Evolutionary conservation across 2,329 filamentous ascomycete genomes (phyloP), one percentile per base, ranked within the genome.

Genomic region (Xylogone sp.): DNA sequence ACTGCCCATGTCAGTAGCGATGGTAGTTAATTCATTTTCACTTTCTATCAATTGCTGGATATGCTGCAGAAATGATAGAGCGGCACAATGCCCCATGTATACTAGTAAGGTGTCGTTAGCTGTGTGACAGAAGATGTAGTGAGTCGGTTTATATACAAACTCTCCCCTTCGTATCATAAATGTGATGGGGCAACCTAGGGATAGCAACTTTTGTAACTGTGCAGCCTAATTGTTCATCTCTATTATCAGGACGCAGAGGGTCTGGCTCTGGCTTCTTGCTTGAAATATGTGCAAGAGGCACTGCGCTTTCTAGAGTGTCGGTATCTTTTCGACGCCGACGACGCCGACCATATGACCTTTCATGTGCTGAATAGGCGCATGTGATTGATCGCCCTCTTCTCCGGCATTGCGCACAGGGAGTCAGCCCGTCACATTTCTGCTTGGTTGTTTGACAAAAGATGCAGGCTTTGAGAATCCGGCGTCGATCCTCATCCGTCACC

Each of bases 351-450:
- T 7, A 39, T 39, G 34, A 39, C n/a, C 34, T 39, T 16, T 39
- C 12, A 16, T 39, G 34, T 13, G 48, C n/a, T n/a, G 48, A 34
- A n/a, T 39, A 20, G 20, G 21, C 44, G 31, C 48, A 50, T 21
- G 43, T 18, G n/a, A 21, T 42, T 34, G 42, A 19, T 19, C 39
- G 20, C 21, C 44, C 29, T 8, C 43, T 42, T 24, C 43, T 44
- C 22, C 24, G 13, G 43, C 48, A 50, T 22, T 50, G 42, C 12
- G 18, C 31, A 34, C 48, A 50, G n/a, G 48, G 48, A n/a, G 22
- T 29, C 19, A 19, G 22, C 22, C 48, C 48, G 29, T 43, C 48
- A n/a, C 48, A 50, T 18, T 50, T 50, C 31, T 50, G 39, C 24
- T 50, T 50, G 12, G 39, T 21, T n/a, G 31, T 45, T 29, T 34